Evolutionary conservation across 1,284 basidiomycete species (phyloP).

Genomic region (Pulveroboletus sp.): DNA sequence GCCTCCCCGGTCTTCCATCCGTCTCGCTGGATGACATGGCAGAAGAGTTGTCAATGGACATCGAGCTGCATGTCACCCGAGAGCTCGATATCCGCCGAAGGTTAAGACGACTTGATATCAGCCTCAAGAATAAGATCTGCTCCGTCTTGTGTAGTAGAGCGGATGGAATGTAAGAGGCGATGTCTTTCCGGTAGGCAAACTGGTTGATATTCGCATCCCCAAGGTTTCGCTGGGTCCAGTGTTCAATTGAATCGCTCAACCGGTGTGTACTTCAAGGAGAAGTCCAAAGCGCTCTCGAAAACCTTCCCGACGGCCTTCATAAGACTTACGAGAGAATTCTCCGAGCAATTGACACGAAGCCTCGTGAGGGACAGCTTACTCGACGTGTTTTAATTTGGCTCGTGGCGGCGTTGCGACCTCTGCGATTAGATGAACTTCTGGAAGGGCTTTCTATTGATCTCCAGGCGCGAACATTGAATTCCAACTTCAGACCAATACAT

Average conservation of each 20-base stretch:
- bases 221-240: neutral
- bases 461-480: neutral
- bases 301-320: neutral
- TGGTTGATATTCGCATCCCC: too few species aligned
- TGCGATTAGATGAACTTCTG: neutral
- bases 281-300: neutral
- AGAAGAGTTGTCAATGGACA: constrained; percentile 6
- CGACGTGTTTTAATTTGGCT: neutral
- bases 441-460: neutral
- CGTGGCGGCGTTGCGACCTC: neutral
- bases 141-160: neutral
- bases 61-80: constrained; percentile 1
- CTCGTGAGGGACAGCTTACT: neutral
- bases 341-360: neutral
- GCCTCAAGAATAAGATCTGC: constrained; percentile 2
- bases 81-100: constrained; percentile 1
- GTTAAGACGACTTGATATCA: neutral
- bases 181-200: too few species aligned
- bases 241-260: neutral
- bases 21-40: constrained; percentile 11
- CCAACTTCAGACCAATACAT: neutral
- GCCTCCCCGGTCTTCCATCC: neutral
- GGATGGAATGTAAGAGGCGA: constrained; percentile 10
- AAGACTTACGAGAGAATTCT: neutral
- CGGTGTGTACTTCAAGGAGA: neutral